Evolutionary conservation across 306 rosid genomes (phyloP).

Genomic region (Corylus americana): DNA sequence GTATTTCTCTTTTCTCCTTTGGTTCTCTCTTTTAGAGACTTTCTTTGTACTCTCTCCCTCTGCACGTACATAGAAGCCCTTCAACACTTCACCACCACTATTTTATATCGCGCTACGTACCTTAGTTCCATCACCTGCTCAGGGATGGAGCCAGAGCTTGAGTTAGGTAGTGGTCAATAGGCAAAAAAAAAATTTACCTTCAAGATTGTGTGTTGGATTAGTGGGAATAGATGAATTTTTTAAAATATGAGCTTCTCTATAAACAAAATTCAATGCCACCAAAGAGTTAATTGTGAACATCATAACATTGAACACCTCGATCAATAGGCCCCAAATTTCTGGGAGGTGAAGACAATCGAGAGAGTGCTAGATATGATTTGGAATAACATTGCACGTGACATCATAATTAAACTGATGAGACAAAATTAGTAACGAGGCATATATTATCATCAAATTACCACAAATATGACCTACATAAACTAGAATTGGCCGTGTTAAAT

Average conservation of each 20-base stretch:
- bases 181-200: too few relatives aligned
- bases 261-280: not conserved
- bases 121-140: too few relatives aligned
- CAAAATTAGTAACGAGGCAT: not conserved
- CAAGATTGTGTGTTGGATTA: too few relatives aligned
- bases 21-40: too few relatives aligned
- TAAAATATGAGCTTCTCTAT: not conserved
- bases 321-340: not conserved
- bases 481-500: not conserved
- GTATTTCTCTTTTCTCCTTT: too few relatives aligned
- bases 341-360: not conserved
- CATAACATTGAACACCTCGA: not conserved
- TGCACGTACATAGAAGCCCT: too few relatives aligned
- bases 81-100: too few relatives aligned
- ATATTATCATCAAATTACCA: not conserved
- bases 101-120: too few relatives aligned
- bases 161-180: too few relatives aligned
- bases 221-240: too few relatives aligned
- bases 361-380: not conserved
- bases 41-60: too few relatives aligned
- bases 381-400: not conserved
- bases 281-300: not conserved
- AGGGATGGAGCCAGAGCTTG: too few relatives aligned
- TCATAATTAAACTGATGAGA: not conserved
- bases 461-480: not conserved